A percentile compares a stretch with the other conserved stretches of the same genome.
Conservation (phyloP, 2,329 filamentous ascomycete species). For the Calonectria hongkongensis region DNA sequence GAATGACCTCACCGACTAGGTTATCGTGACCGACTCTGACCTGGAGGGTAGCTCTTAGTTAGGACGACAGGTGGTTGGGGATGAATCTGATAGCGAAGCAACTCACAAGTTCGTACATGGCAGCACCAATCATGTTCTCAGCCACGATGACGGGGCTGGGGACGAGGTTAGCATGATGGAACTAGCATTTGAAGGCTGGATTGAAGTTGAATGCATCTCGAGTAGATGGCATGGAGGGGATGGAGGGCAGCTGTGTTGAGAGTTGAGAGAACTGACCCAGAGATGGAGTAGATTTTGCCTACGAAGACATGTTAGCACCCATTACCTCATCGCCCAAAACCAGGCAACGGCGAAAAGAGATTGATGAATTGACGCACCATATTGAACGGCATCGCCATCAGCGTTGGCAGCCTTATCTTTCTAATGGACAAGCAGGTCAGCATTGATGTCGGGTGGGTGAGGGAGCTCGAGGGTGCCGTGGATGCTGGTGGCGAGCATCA, state of each 20-base stretch:
- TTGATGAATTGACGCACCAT: slow-evolving; percentile 60
- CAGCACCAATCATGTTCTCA: slow-evolving; percentile 98
- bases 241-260: slow-evolving; percentile 21
- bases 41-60: slow-evolving; percentile 63
- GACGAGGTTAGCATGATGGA: slow-evolving; percentile 56
- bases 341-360: slow-evolving; percentile 23
- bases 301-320: slow-evolving; percentile 51
- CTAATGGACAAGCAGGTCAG: slow-evolving; percentile 46
- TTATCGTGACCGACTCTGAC: slow-evolving; percentile 94
- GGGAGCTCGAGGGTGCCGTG: slow-evolving; percentile 28
- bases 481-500: slow-evolving; percentile 17
- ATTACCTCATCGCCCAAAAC: slow-evolving; percentile 43
- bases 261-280: slow-evolving; percentile 70
- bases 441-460: slow-evolving; percentile 39
- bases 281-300: slow-evolving; percentile 79
- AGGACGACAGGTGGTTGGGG: slow-evolving; percentile 32
- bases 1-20: slow-evolving; percentile 97
- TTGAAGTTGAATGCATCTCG: slow-evolving; percentile 35
- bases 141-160: slow-evolving; percentile 92
- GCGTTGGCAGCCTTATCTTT: slow-evolving; percentile 55
- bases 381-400: slow-evolving; percentile 61
- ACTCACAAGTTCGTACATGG: slow-evolving; percentile 98
- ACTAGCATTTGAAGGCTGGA: slow-evolving; percentile 13
- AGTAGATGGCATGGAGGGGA: slow-evolving; percentile 26
- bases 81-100: slow-evolving; percentile 32